A percentile compares a stretch with the other conserved stretches of the same genome.
Evolutionary conservation across 179 eudicot genomes (phyloP).

Genomic region (Amaranthus tricolor): DNA sequence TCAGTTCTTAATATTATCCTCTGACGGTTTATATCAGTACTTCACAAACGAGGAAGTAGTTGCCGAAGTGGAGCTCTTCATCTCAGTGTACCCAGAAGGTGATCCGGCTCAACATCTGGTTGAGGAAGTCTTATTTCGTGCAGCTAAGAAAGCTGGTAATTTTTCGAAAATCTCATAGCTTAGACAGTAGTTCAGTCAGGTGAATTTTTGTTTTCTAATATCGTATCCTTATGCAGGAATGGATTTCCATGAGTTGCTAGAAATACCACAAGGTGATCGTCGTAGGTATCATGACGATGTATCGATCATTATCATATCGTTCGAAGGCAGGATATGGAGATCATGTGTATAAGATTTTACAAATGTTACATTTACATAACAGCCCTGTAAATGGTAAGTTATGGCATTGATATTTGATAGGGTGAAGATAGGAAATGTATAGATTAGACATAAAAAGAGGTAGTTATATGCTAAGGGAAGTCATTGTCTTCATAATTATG

Average conservation of each 20-base stretch:
- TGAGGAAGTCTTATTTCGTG: constrained; percentile 79
- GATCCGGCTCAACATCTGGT: constrained; percentile 91
- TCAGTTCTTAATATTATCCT: constrained; percentile 71
- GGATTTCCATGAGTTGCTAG: constrained; percentile 82
- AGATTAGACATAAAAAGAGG: constrained; percentile 18
- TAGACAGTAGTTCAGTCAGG: neutral
- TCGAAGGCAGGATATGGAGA: constrained; percentile 89
- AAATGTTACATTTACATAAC: constrained; percentile 21
- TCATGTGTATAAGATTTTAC: constrained; percentile 49
- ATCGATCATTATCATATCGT: constrained; percentile 72
- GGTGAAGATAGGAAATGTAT: constrained; percentile 25
- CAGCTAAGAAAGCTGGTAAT: constrained; percentile 80
- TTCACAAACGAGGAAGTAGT: constrained; percentile 94
- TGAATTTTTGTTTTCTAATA: neutral
- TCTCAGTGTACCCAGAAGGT: constrained; percentile 74
- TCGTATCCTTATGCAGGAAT: constrained; percentile 47
- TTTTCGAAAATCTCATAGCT: neutral
- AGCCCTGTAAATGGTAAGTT: constrained; percentile 16
- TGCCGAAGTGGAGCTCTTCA: constrained; percentile 74
- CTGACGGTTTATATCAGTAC: constrained; percentile 87
- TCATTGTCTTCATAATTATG: constrained; percentile 9
- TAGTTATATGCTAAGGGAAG: constrained; percentile 8
- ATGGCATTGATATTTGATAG: constrained; percentile 17
- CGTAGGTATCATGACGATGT: constrained; percentile 85
- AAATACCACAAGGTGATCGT: constrained; percentile 89